Evolutionary conservation across 2,329 filamentous ascomycete genomes (phyloP).

Genomic region (Trichoderma polysporum): DNA sequence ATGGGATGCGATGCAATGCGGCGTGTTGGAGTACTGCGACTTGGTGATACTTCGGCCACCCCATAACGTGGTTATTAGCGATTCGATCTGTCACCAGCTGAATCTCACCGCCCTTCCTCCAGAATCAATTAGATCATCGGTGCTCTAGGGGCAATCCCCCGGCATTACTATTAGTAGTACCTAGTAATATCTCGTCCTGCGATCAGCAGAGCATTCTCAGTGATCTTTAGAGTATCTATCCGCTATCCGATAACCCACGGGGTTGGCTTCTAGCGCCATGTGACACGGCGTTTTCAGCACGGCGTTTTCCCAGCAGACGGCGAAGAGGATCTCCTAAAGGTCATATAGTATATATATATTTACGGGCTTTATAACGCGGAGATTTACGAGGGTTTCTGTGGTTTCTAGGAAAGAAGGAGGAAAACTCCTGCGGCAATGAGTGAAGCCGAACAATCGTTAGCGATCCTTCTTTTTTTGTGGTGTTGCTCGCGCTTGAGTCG

Average conservation of each 20-base stretch:
- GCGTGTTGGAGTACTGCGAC: not conserved
- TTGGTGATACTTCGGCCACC: not conserved
- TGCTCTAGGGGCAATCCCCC: not conserved
- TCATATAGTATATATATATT: no score
- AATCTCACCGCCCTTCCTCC: conserved; percentile 4
- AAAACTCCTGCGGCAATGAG: not conserved
- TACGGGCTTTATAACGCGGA: not conserved
- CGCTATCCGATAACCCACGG: not conserved
- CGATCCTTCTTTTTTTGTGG: not conserved
- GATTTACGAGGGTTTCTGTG: not conserved
- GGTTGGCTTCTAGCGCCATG: not conserved
- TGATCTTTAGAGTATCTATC: not conserved
- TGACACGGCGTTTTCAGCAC: conserved; percentile 5
- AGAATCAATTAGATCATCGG: conserved; percentile 1
- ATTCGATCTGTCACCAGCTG: conserved; percentile 11
- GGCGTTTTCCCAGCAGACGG: not conserved
- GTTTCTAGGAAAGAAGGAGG: not conserved
- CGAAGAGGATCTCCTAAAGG: not conserved
- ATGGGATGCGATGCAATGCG: not conserved
- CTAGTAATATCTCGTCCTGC: not conserved
- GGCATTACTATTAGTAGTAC: no score
- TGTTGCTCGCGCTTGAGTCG: not conserved
- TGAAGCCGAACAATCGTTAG: not conserved
- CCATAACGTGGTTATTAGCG: not conserved
- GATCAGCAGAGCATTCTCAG: not conserved